These are phyloP conservation scores for Blastocystis sp. DNA, from an alignment of 352 stramenopile genomes.

Conservation along the genomic window DNA sequence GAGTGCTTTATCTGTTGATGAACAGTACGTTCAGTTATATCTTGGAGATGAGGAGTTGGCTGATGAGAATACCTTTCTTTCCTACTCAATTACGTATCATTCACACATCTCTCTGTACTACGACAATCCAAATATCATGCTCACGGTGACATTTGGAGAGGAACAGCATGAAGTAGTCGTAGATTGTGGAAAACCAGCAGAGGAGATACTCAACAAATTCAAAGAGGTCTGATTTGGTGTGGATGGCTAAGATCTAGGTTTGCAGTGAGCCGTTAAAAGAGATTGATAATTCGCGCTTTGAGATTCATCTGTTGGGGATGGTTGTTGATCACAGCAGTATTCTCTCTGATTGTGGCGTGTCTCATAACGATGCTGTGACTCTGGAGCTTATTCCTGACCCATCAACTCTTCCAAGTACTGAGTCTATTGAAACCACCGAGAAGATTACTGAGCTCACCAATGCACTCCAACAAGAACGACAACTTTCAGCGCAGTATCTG, in stretches of 20 bases:
- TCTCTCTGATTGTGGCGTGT: background rate
- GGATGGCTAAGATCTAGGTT: background rate
- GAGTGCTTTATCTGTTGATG: conserved; percentile 18
- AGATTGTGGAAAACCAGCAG: background rate
- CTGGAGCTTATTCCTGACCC: background rate
- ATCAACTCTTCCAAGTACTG: background rate
- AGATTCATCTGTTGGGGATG: background rate
- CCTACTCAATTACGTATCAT: background rate
- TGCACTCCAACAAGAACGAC: background rate
- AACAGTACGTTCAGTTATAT: background rate
- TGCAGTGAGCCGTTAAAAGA: background rate
- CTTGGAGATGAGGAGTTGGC: background rate
- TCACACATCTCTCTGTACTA: background rate
- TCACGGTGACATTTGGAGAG: background rate
- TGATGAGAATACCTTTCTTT: background rate
- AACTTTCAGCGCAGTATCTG: background rate
- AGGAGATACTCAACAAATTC: background rate
- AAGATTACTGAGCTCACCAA: background rate
- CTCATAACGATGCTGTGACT: background rate
- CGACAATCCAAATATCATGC: background rate
- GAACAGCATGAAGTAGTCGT: background rate
- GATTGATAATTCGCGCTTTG: background rate
- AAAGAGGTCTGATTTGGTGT: background rate
- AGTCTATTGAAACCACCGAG: background rate
- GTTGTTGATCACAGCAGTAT: background rate